phyloP scores from a whole-genome alignment of 2,329 filamentous ascomycete species.

The Botrytis fragariae region DNA sequence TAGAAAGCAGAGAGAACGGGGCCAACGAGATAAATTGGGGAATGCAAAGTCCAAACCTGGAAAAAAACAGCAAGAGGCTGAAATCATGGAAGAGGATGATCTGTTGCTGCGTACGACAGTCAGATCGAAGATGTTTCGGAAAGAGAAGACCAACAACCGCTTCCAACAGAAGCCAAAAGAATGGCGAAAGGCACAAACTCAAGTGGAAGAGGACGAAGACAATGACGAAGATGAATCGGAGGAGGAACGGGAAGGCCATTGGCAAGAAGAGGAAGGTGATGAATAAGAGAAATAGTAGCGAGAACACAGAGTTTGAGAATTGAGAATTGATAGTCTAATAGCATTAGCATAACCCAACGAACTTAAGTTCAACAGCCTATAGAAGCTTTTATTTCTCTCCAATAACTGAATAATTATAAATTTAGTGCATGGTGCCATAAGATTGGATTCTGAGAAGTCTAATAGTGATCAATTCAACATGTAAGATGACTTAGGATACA shows the following conservation, averaged over 20 bases:
- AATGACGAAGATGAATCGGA: neutral
- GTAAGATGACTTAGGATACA: neutral
- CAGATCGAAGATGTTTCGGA: neutral
- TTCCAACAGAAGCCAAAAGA: neutral
- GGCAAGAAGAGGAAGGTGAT: neutral
- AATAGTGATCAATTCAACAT: neutral
- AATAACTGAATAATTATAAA: neutral
- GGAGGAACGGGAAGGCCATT: neutral
- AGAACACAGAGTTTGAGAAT: neutral
- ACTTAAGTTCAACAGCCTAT: neutral
- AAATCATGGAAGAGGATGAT: neutral
- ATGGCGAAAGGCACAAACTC: neutral
- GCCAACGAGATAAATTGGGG: too few species aligned
- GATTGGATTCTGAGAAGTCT: neutral
- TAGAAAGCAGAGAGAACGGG: fast-evolving
- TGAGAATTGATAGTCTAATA: neutral
- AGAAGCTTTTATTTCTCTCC: fast-evolving
- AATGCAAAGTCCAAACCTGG: too few species aligned
- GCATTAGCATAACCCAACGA: neutral
- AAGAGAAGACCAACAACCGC: neutral
- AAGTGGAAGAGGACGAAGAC: neutral
- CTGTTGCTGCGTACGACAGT: neutral
- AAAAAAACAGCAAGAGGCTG: too few species aligned
- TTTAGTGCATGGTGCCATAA: neutral
- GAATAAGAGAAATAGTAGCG: neutral